Evolutionary conservation across 2,329 filamentous ascomycete species (phyloP), one percentile per base, ranked within the genome.

Genomic region (Diaporthe sp.): DNA sequence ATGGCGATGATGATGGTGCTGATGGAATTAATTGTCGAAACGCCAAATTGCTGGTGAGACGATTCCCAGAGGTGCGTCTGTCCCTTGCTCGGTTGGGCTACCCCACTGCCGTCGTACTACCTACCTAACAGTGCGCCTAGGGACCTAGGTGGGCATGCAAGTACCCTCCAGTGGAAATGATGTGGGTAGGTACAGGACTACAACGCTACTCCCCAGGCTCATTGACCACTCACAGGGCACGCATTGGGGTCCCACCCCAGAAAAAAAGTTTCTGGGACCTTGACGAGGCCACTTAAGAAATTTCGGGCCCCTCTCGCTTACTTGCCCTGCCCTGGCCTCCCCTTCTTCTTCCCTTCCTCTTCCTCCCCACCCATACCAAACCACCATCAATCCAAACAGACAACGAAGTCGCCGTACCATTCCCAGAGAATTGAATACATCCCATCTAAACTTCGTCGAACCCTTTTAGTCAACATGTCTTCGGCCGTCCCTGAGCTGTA

Each of bases 401-500:
- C 91, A 92, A 92, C 90, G 89, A 92, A 92, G 90, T 92, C 91
- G 89, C 87, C 84, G 85, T 87, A 86, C 77, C 80, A 79, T 67
- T 79, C 77, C 37, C 81, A 81, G 83, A 80, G 39, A 82, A 79
- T 79, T 78, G 82, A 79, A 73, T 82, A 79, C 79, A 82, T 78
- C 79, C 57, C 70, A 80, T 79, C 77, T 82, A 88, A 90, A 91
- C 92, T 93, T 92, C 89, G 92, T 94, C 93, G 92, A 94, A 88
- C 87, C 79, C 84, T 82, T 81, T 81, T 73, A 73, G 78, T 79
- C 83, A 89, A 87, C 85, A 93, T 92, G 90, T 91, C 91, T 91
- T 91, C 89, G 92, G 92, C 93, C 89, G 88, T 94, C 93, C 93
- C 92, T 94, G 93, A 93, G 94, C 94, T 96, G 93, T 97, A 95